Percentiles rank a stretch among this genome's conserved stretches.
These are phyloP conservation scores for Amphichorda felina DNA, from an alignment of 2,329 filamentous ascomycete genomes.

Conservation along the genomic window DNA sequence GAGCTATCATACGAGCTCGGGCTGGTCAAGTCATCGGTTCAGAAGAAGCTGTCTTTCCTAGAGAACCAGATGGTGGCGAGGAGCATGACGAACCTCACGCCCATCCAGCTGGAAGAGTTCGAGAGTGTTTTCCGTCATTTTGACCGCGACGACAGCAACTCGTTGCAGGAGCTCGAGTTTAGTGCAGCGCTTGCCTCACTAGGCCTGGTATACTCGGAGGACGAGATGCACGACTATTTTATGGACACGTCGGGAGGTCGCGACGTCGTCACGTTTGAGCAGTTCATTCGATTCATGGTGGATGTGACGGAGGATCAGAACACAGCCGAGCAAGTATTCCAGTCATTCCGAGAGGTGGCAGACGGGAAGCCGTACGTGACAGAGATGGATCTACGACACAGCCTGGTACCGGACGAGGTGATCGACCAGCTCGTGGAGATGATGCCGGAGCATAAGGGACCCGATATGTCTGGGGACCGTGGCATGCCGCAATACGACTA, in stretches of 20 bases:
- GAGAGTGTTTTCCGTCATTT: conserved; percentile 98
- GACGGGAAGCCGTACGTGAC: conserved; percentile 99
- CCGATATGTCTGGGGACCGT: conserved; percentile 76
- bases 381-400: conserved; percentile 91
- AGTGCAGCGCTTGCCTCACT: conserved; percentile 90
- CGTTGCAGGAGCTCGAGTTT: conserved; percentile 86
- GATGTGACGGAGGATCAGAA: conserved; percentile 98
- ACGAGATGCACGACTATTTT: conserved; percentile 97
- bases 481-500: conserved; percentile 88
- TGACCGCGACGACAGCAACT: conserved; percentile 85
- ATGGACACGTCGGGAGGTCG: conserved; percentile 68
- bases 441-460: conserved; percentile 75
- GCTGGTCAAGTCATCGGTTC: conserved; percentile 81
- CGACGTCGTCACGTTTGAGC: conserved; percentile 86
- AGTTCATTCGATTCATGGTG: conserved; percentile 99
- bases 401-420: conserved; percentile 89
- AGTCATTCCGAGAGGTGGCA: conserved; percentile 93
- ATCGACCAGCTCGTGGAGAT: conserved; percentile 84
- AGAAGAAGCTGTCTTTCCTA: conserved; percentile 92
- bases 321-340: conserved; percentile 95
- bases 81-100: conserved; percentile 97
- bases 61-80: conserved; percentile 98
- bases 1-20: conserved; percentile 89
- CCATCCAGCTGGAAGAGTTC: conserved; percentile 96
- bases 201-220: conserved; percentile 90